Evolutionary conservation across 305 asterid genomes (phyloP).

Genomic region (Fraxinus baroniana): DNA sequence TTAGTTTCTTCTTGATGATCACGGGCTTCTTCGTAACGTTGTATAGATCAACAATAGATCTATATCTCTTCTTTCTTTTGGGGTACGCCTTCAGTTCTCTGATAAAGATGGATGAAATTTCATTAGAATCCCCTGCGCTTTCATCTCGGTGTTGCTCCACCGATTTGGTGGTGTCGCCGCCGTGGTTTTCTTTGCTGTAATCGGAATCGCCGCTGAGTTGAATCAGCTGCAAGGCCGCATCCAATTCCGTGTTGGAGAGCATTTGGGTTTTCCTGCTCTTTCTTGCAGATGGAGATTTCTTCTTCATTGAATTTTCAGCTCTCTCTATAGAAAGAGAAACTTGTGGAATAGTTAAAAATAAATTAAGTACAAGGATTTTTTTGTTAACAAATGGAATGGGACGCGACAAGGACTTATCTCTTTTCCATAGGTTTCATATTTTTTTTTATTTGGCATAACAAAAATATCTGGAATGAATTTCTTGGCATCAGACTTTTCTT

Average conservation of each 20-base stretch:
- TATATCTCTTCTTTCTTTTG: conserved; percentile 42
- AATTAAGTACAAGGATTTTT: background rate
- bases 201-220: conserved; percentile 76
- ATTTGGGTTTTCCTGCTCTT: conserved; percentile 11
- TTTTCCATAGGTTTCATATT: too few species aligned
- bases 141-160: conserved; percentile 34
- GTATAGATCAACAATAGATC: conserved; percentile 48
- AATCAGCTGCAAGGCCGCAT: conserved; percentile 67
- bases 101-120: conserved; percentile 38
- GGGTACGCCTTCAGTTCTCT: conserved; percentile 32
- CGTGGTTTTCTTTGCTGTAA: conserved; percentile 16
- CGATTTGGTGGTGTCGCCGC: conserved; percentile 16
- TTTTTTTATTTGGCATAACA: background rate
- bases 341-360: background rate
- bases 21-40: conserved; percentile 33
- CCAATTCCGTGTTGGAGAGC: conserved; percentile 49
- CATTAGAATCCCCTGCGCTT: conserved; percentile 51
- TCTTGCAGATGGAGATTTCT: conserved; percentile 20
- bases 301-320: conserved; percentile 21
- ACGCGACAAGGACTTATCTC: background rate
- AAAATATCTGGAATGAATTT: background rate
- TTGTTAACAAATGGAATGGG: background rate
- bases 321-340: background rate
- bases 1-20: conserved; percentile 19
- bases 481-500: background rate